Base-by-base conservation (phyloP, 352 stramenopile genomes). In the Pythium graminicola region DNA sequence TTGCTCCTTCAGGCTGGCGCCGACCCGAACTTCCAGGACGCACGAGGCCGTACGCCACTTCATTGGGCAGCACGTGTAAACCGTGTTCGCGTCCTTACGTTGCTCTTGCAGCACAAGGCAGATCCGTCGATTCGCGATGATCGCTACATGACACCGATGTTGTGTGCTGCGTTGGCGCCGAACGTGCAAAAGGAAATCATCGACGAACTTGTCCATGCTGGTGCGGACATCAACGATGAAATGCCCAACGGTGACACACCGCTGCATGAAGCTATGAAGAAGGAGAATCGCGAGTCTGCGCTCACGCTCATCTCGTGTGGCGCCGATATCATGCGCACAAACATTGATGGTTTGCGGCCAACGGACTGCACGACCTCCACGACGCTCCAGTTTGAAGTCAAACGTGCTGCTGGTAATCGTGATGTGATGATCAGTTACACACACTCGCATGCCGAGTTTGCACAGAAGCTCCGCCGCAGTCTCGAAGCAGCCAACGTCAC, bases 361-460 rank as follows among this genome's bases (percentile, higher is more conserved):
- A 66, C 89, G 16, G 81, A 93, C 43, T 89, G 78, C 64, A 89
- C 81, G n/a, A 88, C 81, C 1, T 89, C 81, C 10, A 88, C 79
- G 10, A 72, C 77, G 51, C 64, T 93, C 16, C 81, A 89, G 51
- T 93, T 89, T 42, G 77, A 87, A 40, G 85, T 91, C 54, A 91
- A 91, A 53, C 73, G 74, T 23, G 77, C 72, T 20, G 80, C 80
- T 0, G 82, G 82, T 5, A 80, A 84, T 31, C 82, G 82, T 26
- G 82, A 93, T 40, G 82, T 93, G 13, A 91, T 93, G 80, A 93
- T 93, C 59, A 89, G 74, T 54, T 93, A 93, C 66, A 91, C 82
- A 17, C 82, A 90, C 58, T 89, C 82, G 16, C 80, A 89, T 50
- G 59, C 63, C 29, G 72, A 86, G 46, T 90, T 93, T 62, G 81